phyloP scores from a whole-genome alignment of 371 early-diverging fungal genomes.

The Neoconidiobolus thromboides region DNA sequence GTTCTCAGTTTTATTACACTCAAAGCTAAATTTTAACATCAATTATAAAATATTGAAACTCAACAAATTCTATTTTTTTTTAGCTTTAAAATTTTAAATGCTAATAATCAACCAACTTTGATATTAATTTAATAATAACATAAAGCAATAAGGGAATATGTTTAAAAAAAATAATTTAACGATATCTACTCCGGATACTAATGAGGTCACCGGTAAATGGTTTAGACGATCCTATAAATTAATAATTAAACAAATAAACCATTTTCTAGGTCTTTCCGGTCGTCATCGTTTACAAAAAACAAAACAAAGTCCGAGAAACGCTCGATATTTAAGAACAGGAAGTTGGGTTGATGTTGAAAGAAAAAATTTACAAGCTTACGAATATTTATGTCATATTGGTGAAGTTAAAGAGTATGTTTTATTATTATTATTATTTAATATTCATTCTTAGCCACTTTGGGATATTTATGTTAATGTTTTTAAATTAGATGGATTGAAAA shows the following conservation, averaged over 20 bases:
- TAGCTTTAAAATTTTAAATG: too few species aligned
- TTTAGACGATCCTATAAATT: too few species aligned
- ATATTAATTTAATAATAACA: too few species aligned
- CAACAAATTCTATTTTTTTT: too few species aligned
- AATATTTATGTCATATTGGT: conserved; percentile 96
- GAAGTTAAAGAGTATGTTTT: conserved; percentile 92
- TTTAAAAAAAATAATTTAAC: too few species aligned
- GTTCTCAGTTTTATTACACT: too few species aligned
- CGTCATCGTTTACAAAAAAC: conserved; percentile 39
- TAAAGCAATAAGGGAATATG: too few species aligned
- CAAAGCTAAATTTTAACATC: too few species aligned
- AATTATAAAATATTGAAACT: too few species aligned
- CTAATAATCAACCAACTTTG: too few species aligned
- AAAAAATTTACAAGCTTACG: conserved; percentile 84
- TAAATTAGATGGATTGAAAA: conserved; percentile 81
- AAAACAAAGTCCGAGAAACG: conserved; percentile 15
- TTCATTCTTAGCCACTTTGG: too few species aligned
- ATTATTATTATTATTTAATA: background rate
- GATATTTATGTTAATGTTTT: background rate
- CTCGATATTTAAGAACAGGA: conserved; percentile 18
- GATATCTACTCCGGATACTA: background rate
- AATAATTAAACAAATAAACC: too few species aligned
- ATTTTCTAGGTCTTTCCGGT: conserved; percentile 21
- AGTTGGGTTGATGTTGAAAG: conserved; percentile 94
- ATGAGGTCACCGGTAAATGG: background rate